Percentiles rank a stretch among this genome's conserved stretches.
These are phyloP conservation scores for Ophiostoma triangulosporum DNA, from an alignment of 2,329 filamentous ascomycete species.

Conservation along the genomic window DNA sequence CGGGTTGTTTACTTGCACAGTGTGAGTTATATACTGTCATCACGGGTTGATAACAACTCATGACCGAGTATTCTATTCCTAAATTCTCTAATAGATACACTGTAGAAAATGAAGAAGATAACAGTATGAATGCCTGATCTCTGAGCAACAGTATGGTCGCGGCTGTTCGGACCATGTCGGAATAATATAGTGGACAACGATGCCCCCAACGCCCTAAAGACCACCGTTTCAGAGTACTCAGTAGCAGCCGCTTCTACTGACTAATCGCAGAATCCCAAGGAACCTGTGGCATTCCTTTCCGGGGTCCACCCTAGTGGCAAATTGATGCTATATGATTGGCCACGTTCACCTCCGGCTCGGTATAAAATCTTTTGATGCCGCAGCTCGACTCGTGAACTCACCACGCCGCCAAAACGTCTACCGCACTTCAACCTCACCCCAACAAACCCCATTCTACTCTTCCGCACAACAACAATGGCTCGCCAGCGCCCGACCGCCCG, in stretches of 20 bases:
- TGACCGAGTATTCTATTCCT: no score
- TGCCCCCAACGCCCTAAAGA: no score
- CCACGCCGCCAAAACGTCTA: background rate
- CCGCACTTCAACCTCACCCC: background rate
- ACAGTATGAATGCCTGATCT: no score
- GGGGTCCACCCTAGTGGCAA: constrained; percentile 10
- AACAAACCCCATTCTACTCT: background rate
- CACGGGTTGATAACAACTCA: no score
- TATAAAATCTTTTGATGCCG: constrained; percentile 8
- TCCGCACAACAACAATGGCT: constrained; percentile 41
- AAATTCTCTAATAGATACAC: no score
- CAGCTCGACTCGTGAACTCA: background rate
- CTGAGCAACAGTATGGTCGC: no score
- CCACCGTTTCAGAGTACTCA: no score
- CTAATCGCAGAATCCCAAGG: background rate
- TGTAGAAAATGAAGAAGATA: no score
- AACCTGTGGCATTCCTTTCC: background rate
- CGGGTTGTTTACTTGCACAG: background rate
- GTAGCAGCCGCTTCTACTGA: no score
- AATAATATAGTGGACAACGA: no score
- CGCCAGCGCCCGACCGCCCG: constrained; percentile 59
- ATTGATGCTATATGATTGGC: constrained; percentile 12
- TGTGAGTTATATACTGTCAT: background rate
- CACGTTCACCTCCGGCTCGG: constrained; percentile 5
- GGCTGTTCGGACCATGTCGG: no score